Percentiles rank a stretch among this genome's conserved stretches.
Evolutionary conservation across 2,329 filamentous ascomycete species (phyloP).

Genomic region (Cercospora sp.): DNA sequence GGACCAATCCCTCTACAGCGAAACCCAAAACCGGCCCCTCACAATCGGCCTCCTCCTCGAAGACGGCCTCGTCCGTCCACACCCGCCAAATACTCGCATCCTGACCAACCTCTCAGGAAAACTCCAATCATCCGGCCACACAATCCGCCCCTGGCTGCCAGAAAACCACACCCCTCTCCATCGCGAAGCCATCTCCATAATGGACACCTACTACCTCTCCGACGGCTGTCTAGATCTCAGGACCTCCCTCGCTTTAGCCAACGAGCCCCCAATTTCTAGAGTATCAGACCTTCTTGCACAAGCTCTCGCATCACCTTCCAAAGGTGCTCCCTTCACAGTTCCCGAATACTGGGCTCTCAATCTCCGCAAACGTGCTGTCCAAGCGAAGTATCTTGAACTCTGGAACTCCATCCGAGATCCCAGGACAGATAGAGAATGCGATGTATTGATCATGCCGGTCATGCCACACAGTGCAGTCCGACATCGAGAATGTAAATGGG

Average conservation of each 20-base stretch:
- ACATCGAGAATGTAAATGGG: conserved; percentile 40
- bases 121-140: conserved; percentile 41
- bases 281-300: conserved; percentile 58
- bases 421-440: conserved; percentile 48
- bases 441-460: conserved; percentile 59
- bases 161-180: conserved; percentile 44
- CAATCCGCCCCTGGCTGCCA: conserved; percentile 45
- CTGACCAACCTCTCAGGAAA: conserved; percentile 22
- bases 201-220: conserved; percentile 63
- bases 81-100: conserved; percentile 29
- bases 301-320: conserved; percentile 38
- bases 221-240: conserved; percentile 66
- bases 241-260: conserved; percentile 54
- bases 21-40: conserved; percentile 21
- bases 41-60: conserved; percentile 31
- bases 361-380: conserved; percentile 55
- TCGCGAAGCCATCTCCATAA: conserved; percentile 56
- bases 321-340: conserved; percentile 53
- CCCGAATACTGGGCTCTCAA: conserved; percentile 70
- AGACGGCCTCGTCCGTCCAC: conserved; percentile 33
- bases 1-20: conserved; percentile 37
- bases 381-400: conserved; percentile 60
- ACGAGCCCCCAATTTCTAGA: conserved; percentile 62
- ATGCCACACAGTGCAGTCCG: conserved; percentile 62
- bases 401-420: conserved; percentile 54